Evolutionary conservation across 257 asterid genomes (phyloP).

Genomic region (Anisodus tanguticus): DNA sequence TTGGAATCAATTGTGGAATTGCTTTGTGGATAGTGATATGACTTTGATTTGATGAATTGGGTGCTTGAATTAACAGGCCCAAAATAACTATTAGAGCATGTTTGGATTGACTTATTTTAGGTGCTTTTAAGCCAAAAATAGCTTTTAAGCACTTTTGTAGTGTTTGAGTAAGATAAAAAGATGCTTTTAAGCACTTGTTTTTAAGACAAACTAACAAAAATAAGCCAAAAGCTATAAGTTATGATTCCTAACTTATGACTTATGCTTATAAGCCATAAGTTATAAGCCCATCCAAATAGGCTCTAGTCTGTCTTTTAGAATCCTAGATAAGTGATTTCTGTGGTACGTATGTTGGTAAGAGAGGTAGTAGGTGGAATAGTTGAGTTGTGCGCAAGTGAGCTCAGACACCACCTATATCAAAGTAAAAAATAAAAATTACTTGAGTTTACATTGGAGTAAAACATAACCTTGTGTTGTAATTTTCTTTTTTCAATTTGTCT

Average conservation of each 20-base stretch:
- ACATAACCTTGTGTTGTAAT: not conserved
- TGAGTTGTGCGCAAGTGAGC: not conserved
- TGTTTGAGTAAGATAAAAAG: no score
- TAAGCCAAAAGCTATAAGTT: no score
- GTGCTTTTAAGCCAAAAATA: no score
- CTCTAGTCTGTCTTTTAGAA: no score
- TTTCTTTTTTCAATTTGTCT: not conserved
- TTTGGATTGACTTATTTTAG: no score
- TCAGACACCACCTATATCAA: not conserved
- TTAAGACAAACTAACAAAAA: no score
- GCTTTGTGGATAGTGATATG: not conserved
- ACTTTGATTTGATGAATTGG: slow-evolving; percentile 5
- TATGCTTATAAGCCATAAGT: no score
- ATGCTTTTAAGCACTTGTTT: no score
- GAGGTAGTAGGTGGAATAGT: not conserved
- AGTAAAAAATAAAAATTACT: not conserved
- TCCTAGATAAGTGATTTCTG: not conserved
- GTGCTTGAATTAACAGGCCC: not conserved
- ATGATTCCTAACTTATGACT: no score
- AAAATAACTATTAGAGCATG: no score
- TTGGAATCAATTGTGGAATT: not conserved
- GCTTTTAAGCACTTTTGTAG: no score
- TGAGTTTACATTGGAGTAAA: not conserved
- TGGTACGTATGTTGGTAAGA: not conserved
- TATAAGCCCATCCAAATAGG: no score